phyloP scores from a whole-genome alignment of 306 rosid genomes.

The Vigna mungo region DNA sequence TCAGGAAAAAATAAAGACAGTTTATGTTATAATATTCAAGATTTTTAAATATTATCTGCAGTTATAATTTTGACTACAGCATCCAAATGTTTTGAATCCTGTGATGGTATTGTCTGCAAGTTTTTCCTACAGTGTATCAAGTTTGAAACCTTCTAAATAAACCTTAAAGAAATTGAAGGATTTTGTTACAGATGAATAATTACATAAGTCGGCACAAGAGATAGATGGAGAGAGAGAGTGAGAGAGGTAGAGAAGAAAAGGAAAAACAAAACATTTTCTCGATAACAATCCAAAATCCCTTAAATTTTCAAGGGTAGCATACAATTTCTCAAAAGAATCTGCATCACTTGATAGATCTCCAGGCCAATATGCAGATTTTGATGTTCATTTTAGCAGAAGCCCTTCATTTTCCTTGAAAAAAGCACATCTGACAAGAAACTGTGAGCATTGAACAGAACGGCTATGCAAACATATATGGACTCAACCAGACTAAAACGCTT shows the following conservation, averaged over 20 bases:
- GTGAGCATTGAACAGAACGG: background rate
- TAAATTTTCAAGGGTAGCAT: background rate
- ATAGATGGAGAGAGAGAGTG: too few relatives aligned
- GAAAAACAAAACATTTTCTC: background rate
- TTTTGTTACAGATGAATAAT: background rate
- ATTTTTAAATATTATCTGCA: too few relatives aligned
- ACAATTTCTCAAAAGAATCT: background rate
- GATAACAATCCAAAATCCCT: background rate
- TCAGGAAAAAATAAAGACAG: background rate
- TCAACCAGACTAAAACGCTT: too few relatives aligned
- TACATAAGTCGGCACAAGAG: background rate
- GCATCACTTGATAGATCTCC: background rate
- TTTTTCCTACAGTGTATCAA: too few relatives aligned
- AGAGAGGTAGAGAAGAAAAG: background rate
- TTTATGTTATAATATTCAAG: too few relatives aligned
- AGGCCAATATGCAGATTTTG: background rate
- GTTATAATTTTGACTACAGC: too few relatives aligned
- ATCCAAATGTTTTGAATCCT: too few relatives aligned
- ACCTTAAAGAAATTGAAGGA: background rate
- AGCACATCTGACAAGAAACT: background rate
- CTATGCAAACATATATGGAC: too few relatives aligned
- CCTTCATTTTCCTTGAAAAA: background rate
- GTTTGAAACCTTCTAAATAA: background rate
- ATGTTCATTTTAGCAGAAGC: background rate
- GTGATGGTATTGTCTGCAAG: too few relatives aligned